phyloP scores from a whole-genome alignment of 345 rosid species.

The Sisymbrium altissimum region DNA sequence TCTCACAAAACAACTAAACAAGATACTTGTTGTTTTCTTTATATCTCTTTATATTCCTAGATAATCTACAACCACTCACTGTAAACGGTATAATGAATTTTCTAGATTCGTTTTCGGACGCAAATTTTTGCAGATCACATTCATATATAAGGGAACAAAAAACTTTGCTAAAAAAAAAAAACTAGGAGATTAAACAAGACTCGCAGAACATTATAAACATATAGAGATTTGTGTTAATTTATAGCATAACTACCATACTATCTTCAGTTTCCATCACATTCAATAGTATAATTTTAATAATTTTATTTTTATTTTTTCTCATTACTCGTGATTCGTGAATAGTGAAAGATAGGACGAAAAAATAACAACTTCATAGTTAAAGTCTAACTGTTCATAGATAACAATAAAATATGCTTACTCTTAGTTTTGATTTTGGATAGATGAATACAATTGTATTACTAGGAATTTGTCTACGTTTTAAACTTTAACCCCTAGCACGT shows the following conservation, averaged over 20 bases:
- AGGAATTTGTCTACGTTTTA: neutral
- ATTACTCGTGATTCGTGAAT: neutral
- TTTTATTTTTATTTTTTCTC: neutral
- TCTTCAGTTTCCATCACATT: neutral
- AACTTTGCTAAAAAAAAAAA: too few species aligned
- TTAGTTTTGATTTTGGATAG: neutral
- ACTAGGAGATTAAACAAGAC: neutral
- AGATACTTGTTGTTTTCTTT: constrained; percentile 2
- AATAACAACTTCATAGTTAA: too few species aligned
- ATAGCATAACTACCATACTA: neutral
- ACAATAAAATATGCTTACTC: too few species aligned
- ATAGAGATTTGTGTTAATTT: neutral
- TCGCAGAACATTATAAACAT: too few species aligned
- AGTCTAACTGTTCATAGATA: too few species aligned
- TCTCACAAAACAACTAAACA: constrained; percentile 3
- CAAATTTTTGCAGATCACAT: neutral
- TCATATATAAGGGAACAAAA: neutral
- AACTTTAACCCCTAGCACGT: too few species aligned
- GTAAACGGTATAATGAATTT: neutral
- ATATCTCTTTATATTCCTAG: constrained; percentile 10
- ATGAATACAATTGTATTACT: neutral
- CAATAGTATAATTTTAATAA: neutral
- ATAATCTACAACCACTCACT: constrained; percentile 17
- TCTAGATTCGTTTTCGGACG: neutral
- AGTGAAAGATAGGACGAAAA: neutral